A percentile compares a stretch with the other conserved stretches of the same genome.
Conservation (phyloP, 169 alveolate species). For the Cryptosporidium felis region DNA sequence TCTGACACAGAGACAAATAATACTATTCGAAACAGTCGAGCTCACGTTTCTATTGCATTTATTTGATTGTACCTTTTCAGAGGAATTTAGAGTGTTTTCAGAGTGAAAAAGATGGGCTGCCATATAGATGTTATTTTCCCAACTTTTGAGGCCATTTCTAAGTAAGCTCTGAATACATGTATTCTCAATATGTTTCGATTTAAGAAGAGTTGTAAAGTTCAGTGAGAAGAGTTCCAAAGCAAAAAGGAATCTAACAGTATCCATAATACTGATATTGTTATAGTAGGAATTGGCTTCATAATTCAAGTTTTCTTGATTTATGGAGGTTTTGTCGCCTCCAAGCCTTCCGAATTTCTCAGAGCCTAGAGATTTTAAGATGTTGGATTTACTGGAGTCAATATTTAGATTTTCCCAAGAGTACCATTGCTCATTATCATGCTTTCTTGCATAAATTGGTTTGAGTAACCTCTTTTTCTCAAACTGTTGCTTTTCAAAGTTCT, state of each 20-base stretch:
- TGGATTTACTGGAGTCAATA: slow-evolving; percentile 30
- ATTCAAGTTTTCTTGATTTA: background rate
- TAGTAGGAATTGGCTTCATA: slow-evolving; percentile 20
- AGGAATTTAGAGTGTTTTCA: background rate
- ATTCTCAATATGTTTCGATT: slow-evolving; percentile 9
- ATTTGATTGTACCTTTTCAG: background rate
- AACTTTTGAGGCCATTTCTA: slow-evolving; percentile 18
- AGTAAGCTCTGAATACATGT: slow-evolving; percentile 51
- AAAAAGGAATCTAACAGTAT: slow-evolving; percentile 50
- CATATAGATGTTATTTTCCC: slow-evolving; percentile 58
- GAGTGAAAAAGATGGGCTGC: slow-evolving; percentile 49
- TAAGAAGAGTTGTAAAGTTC: slow-evolving; percentile 38
- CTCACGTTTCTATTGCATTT: background rate
- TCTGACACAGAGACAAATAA: slow-evolving; percentile 55
- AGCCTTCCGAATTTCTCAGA: background rate
- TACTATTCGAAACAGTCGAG: slow-evolving; percentile 37
- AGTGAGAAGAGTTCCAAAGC: slow-evolving; percentile 54
- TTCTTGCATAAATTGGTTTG: slow-evolving; percentile 49
- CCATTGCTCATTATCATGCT: slow-evolving; percentile 57
- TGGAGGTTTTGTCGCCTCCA: background rate
- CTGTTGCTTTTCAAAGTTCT: slow-evolving; percentile 39
- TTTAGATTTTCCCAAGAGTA: slow-evolving; percentile 61
- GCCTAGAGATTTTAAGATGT: background rate
- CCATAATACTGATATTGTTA: slow-evolving; percentile 38
- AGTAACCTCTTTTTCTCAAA: slow-evolving; percentile 36